phyloP scores from a whole-genome alignment of 768 basidiomycete species.

The Boletellus ananiceps region DNA sequence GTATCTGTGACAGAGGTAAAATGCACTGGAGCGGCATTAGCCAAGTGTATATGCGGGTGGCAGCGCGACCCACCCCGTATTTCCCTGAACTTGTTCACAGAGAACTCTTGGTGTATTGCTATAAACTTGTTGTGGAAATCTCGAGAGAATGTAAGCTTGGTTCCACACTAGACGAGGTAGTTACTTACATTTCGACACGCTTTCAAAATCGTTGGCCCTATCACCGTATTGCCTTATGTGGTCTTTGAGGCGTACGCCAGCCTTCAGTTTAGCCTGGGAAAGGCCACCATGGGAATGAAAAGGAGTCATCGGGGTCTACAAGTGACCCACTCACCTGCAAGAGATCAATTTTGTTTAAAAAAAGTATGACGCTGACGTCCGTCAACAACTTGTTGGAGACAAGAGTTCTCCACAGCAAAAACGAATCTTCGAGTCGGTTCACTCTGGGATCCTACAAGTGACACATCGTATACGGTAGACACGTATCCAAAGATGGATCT shows the following conservation, averaged over 20 bases:
- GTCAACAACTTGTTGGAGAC: constrained; percentile 69
- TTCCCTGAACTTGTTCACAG: constrained; percentile 69
- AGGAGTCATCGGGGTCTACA: neutral
- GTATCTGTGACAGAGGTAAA: constrained; percentile 82
- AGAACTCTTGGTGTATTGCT: constrained; percentile 58
- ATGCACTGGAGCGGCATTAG: constrained; percentile 49
- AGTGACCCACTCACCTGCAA: constrained; percentile 45
- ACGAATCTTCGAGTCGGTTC: constrained; percentile 77
- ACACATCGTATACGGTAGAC: neutral
- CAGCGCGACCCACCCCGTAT: constrained; percentile 52
- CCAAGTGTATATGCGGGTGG: neutral
- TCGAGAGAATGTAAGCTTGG: constrained; percentile 26
- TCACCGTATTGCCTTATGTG: constrained; percentile 71
- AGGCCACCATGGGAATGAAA: neutral
- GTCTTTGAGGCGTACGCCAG: constrained; percentile 66
- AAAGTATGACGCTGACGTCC: constrained; percentile 74
- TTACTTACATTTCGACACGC: constrained; percentile 65
- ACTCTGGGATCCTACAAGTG: constrained; percentile 56
- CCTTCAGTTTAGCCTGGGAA: constrained; percentile 63
- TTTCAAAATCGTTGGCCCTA: constrained; percentile 73
- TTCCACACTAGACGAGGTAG: neutral
- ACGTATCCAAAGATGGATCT: constrained; percentile 3
- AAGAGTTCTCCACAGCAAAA: constrained; percentile 68
- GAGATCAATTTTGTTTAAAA: constrained; percentile 79
- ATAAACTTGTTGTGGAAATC: constrained; percentile 75